Evolutionary conservation across 179 eudicot species (phyloP), one percentile per base, ranked within the genome.

Genomic region (Beta lomatogona): DNA sequence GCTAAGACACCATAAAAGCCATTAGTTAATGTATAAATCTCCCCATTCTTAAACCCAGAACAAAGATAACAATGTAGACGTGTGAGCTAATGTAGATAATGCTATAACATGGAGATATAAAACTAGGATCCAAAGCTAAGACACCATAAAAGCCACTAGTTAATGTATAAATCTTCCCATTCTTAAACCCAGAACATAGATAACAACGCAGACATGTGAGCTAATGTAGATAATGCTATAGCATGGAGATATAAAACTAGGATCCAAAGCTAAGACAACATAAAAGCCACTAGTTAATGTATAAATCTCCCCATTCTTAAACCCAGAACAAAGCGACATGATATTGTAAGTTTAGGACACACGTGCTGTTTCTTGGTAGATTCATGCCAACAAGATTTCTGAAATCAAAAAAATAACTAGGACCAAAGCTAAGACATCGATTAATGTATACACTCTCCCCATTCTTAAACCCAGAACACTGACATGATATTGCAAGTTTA

Each of bases 351-450:
- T 66, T 41, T 4, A 71, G 16, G 25, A 90, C 97, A 44, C 95
- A 97, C 99, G 92, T 89, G 95, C 93, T 95, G 86, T 95, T 95
- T 86, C 99, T 91, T 53, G 99, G 98, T 75, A 97, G 93, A 58
- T 16, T 61, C 6, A 15, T 9, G 85, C 97, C 91, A 81, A 92
- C 89, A 83, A 97, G 85, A 89, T 97, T 97, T 79, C 86, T 93
- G 91, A 97, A 97, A 59, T 36, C 41, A 36, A 36, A 3, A 36
- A 36, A 36, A 16, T 5, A 46, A 63, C 48, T 22, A 57, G 14
- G 78, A 69, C 76, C 66, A 13, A 66, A 41, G 71, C 25, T 59
- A 67, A 48, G 50, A 68, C 21, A 16, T 73, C 50, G 2, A 50
- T 16, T 28, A 13, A 77, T 21, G 25, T 21, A 68, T 25, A 64